Conservation (phyloP, 2,329 filamentous ascomycete genomes). For the Cladophialophora psammophila region DNA sequence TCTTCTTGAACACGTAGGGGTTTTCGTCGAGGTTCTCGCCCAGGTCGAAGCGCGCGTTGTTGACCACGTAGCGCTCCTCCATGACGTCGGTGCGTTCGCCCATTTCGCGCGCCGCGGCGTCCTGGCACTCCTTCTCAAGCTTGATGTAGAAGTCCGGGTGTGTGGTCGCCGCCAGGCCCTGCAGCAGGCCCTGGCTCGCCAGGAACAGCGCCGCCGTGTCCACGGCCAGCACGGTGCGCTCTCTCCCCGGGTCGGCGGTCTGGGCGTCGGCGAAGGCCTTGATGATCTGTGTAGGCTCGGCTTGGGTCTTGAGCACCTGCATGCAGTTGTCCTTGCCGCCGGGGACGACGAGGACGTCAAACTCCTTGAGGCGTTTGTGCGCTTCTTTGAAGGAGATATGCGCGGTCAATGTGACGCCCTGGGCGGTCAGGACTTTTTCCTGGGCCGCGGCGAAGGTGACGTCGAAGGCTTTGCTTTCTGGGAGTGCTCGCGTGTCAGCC, state of each 20-base stretch:
- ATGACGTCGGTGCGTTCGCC: conserved; percentile 82
- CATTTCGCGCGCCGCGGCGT: conserved; percentile 72
- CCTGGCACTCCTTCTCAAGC: conserved; percentile 81
- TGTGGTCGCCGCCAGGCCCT: conserved; percentile 80
- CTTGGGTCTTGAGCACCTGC: conserved; percentile 66
- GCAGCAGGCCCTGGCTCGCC: conserved; percentile 76
- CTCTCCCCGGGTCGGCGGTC: conserved; percentile 77
- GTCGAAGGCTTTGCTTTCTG: conserved; percentile 62
- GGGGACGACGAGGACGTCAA: conserved; percentile 79
- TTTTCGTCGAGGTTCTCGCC: conserved; percentile 80
- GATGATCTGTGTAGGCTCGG: conserved; percentile 74
- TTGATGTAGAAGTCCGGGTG: conserved; percentile 81
- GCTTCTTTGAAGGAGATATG: conserved; percentile 82
- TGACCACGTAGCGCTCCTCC: conserved; percentile 84
- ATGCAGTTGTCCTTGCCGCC: conserved; percentile 66
- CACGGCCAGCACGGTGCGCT: conserved; percentile 81
- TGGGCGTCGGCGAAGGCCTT: conserved; percentile 79
- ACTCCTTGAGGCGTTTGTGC: conserved; percentile 74
- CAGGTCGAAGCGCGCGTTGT: conserved; percentile 87
- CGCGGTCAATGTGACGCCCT: conserved; percentile 74
- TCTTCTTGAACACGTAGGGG: conserved; percentile 79
- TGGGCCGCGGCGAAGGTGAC: conserved; percentile 58
- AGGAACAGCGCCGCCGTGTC: conserved; percentile 82
- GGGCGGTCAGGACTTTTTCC: conserved; percentile 58
- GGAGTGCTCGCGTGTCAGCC: conserved; percentile 38